Conservation (phyloP, 2,329 filamentous ascomycete genomes). For the Monosporascus sp. region DNA sequence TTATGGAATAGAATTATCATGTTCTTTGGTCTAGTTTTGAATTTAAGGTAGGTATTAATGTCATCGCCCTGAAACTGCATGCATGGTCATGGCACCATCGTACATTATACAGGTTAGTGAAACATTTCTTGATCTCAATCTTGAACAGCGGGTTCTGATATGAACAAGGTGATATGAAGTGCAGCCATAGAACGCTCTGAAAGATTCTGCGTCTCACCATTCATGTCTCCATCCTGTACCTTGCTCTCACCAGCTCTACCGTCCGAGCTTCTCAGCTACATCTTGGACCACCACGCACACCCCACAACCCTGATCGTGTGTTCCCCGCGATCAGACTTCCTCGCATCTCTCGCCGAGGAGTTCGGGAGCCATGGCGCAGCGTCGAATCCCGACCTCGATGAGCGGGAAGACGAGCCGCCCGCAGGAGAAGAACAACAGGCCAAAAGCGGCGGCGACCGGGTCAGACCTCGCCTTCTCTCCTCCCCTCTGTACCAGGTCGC, state of each 20-base stretch:
- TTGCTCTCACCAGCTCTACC: constrained; percentile 51
- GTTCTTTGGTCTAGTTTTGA: too few species aligned
- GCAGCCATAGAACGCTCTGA: constrained; percentile 5
- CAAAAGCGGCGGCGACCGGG: constrained; percentile 6
- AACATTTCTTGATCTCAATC: background rate
- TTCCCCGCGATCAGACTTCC: constrained; percentile 58
- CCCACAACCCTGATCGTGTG: constrained; percentile 70
- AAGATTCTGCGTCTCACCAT: constrained; percentile 23
- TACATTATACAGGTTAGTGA: too few species aligned
- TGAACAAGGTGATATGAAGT: constrained; percentile 7
- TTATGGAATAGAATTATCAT: too few species aligned
- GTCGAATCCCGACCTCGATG: background rate
- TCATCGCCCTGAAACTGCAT: too few species aligned
- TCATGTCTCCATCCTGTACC: constrained; percentile 16
- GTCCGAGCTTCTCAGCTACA: constrained; percentile 58
- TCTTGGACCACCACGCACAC: constrained; percentile 51
- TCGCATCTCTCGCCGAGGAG: constrained; percentile 51
- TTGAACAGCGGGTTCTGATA: background rate
- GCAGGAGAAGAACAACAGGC: constrained; percentile 9
- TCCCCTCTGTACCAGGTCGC: constrained; percentile 67
- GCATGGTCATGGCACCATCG: too few species aligned
- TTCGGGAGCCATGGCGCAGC: constrained; percentile 22
- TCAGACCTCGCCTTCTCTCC: constrained; percentile 44
- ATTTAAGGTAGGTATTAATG: too few species aligned
- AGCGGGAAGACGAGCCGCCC: constrained; percentile 2